These are phyloP conservation scores for Pseudocercospora fuligena DNA, from an alignment of 2,329 filamentous ascomycete genomes.

Conservation along the genomic window DNA sequence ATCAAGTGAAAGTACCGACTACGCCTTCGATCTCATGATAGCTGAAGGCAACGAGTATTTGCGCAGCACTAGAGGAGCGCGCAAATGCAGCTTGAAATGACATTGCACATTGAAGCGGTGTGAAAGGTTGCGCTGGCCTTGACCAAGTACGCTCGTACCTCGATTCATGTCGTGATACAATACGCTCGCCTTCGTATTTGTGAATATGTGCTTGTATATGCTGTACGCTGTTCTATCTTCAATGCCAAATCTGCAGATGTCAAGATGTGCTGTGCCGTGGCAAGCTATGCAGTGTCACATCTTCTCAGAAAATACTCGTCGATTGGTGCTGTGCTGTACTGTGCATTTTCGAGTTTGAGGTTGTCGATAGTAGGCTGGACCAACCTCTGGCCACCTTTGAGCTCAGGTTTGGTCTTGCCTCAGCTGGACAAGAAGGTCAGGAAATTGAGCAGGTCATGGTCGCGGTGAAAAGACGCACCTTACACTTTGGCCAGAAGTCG, in stretches of 20 bases:
- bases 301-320: not conserved
- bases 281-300: not conserved
- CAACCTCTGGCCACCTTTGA: not conserved
- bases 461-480: not conserved
- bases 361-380: not conserved
- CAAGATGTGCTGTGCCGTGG: not conserved
- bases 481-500: slow-evolving; percentile 19
- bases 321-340: not conserved
- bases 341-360: not conserved
- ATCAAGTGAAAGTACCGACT: not conserved
- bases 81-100: not conserved
- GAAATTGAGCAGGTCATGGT: not conserved
- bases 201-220: not conserved
- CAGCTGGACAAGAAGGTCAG: not conserved
- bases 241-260: not conserved
- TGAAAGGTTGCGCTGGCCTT: not conserved
- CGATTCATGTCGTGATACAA: not conserved
- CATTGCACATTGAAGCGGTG: too few relatives aligned
- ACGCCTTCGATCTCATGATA: not conserved
- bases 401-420: not conserved
- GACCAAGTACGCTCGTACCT: not conserved
- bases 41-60: not conserved
- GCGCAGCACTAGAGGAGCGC: not conserved
- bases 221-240: not conserved
- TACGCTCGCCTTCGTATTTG: not conserved